Conservation (phyloP, 2,329 filamentous ascomycete species). For the Fusarium heterosporum region DNA sequence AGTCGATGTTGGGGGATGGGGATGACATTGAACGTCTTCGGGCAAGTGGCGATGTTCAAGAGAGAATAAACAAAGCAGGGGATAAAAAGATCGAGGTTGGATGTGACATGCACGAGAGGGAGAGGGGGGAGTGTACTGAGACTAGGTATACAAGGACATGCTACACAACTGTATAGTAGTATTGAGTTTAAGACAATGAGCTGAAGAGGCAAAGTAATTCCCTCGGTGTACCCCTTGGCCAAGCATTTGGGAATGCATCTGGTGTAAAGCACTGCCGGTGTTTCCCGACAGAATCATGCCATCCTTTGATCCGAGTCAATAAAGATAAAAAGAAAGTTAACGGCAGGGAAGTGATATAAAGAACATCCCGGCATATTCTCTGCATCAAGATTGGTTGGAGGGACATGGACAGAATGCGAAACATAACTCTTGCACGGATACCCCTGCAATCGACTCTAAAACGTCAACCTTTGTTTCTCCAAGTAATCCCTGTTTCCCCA, state of each 20-base stretch:
- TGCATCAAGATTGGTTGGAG: conserved; percentile 17
- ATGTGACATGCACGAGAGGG: conserved; percentile 24
- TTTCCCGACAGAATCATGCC: conserved; percentile 48
- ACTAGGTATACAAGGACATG: conserved; percentile 27
- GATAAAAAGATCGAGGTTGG: conserved; percentile 22
- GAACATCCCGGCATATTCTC: conserved; percentile 25
- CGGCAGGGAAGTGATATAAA: background rate
- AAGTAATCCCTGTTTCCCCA: conserved; percentile 28
- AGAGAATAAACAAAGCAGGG: conserved; percentile 21
- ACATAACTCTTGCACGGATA: conserved; percentile 35
- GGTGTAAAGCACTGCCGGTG: conserved; percentile 31
- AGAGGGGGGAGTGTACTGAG: conserved; percentile 23
- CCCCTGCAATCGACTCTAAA: conserved; percentile 20
- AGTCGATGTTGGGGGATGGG: conserved; percentile 19
- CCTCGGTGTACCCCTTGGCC: conserved; percentile 15
- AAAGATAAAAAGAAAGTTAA: conserved; percentile 34
- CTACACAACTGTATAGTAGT: conserved; percentile 21
- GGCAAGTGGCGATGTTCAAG: conserved; percentile 24
- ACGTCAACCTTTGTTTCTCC: conserved; percentile 5
- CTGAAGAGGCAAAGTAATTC: background rate
- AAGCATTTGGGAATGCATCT: conserved; percentile 3
- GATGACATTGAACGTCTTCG: conserved; percentile 42
- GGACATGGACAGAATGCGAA: conserved; percentile 29
- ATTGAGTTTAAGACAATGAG: background rate
- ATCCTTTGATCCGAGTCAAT: conserved; percentile 38